Evolutionary conservation across 352 stramenopile species (phyloP), one percentile per base, ranked within the genome.

Genomic region (Globisporangium paddicum): DNA sequence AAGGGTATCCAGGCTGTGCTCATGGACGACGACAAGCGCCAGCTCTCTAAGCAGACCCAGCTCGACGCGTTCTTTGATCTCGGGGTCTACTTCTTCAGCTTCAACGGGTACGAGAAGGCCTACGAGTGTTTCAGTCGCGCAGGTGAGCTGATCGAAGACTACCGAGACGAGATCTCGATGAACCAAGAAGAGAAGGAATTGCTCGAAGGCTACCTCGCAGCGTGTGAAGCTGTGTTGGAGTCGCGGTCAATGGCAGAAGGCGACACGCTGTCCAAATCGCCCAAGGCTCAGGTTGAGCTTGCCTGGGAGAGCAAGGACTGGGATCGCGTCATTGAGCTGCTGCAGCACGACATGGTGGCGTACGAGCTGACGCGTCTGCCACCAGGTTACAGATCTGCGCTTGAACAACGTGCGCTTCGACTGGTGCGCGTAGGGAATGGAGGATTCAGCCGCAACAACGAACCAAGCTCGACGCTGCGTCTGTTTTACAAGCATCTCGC

Each of bases 31-130:
- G 59, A 70, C 28, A 64, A 81, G 37, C 66, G 78, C 19, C 62
- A 66, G 35, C 64, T 90, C 1, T 38, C 69, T 9, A 37, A 58
- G 14, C 72, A 81, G 50, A 68, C 67, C 2, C 79, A 87, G 49
- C 61, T 87, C 44, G 76, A 89, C 11, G 79, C 81, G 10, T 88
- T 78, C 62, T 81, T 75, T 53, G 82, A 92, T 54, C 65, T 92
- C 1, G 80, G 75, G 0, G 51, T 82, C 28, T 92, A 90, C 40
- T 92, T 86, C 54, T 92, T 92, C 66, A 87, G 69, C 67, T 89
- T 92, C 48, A 79, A 73, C 32, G 74, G 74, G 2, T 90, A 83
- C 44, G 80, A 89, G 47, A 88, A 87, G 45, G 82, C 82, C 6
- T 89, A 89, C 54, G 79, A 79, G 55, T 90, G 76, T 63, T 90